Percentiles rank a stretch among this genome's conserved stretches.
Conservation (phyloP, 169 alveolate species). For the Cryptosporidium bovis region DNA sequence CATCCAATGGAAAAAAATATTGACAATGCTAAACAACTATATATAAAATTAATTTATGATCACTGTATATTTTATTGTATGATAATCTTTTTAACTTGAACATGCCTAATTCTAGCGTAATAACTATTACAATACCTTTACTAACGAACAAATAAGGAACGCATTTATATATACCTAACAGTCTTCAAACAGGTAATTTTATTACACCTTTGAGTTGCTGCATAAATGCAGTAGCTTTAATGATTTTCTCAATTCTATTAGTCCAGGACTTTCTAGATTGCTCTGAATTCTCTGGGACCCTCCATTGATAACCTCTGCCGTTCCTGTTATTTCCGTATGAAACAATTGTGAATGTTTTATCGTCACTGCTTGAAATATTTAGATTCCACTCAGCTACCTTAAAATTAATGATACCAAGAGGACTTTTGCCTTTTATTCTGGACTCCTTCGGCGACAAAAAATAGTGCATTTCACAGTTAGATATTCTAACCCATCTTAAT, state of each 20-base stretch:
- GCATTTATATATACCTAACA: background rate
- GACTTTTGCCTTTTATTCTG: slow-evolving; percentile 14
- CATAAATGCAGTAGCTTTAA: slow-evolving; percentile 69
- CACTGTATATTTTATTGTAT: too few relatives aligned
- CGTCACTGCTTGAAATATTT: slow-evolving; percentile 40
- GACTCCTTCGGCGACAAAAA: slow-evolving; percentile 59
- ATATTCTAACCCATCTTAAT: slow-evolving; percentile 62
- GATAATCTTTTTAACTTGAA: too few relatives aligned
- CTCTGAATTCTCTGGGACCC: slow-evolving; percentile 49
- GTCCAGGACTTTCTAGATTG: slow-evolving; percentile 70
- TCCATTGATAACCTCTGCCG: slow-evolving; percentile 73
- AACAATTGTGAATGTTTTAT: slow-evolving; percentile 25
- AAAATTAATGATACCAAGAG: slow-evolving; percentile 65
- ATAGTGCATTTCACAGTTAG: slow-evolving; percentile 67
- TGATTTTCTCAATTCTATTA: slow-evolving; percentile 54
- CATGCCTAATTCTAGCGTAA: too few relatives aligned
- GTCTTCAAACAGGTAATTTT: slow-evolving; percentile 10
- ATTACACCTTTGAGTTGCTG: slow-evolving; percentile 69
- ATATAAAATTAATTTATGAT: too few relatives aligned
- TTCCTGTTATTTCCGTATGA: slow-evolving; percentile 41
- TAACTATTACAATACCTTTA: background rate
- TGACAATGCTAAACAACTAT: too few relatives aligned
- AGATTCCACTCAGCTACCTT: slow-evolving; percentile 67
- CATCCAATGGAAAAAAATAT: too few relatives aligned
- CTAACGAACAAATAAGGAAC: background rate